phyloP scores from a whole-genome alignment of 2,329 filamentous ascomycete species.

The Epichloe amarillans region DNA sequence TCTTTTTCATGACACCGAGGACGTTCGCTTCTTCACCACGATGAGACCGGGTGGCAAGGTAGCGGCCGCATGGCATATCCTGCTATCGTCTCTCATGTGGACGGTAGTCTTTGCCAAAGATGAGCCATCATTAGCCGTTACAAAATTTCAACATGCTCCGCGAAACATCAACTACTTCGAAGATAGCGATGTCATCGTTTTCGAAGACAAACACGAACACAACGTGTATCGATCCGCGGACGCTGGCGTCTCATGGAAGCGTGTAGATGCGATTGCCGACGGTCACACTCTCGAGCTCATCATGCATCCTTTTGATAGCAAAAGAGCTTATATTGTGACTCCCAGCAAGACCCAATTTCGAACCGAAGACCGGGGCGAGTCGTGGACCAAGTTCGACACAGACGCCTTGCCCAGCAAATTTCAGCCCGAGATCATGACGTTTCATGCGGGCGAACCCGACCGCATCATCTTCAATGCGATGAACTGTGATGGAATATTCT shows the following conservation, averaged over 20 bases:
- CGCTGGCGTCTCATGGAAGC: constrained; percentile 66
- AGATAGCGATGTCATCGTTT: constrained; percentile 69
- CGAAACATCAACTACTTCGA: constrained; percentile 76
- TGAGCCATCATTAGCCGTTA: constrained; percentile 51
- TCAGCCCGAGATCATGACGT: constrained; percentile 44
- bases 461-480: constrained; percentile 76
- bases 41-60: constrained; percentile 42
- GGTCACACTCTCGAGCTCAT: constrained; percentile 49
- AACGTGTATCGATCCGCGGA: constrained; percentile 67
- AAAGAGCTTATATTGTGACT: constrained; percentile 71
- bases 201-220: constrained; percentile 50
- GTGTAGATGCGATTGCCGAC: constrained; percentile 49
- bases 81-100: constrained; percentile 36
- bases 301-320: constrained; percentile 66
- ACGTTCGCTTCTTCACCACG: constrained; percentile 24
- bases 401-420: constrained; percentile 42
- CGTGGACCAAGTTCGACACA: constrained; percentile 64
- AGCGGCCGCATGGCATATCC: constrained; percentile 32
- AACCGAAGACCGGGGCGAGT: constrained; percentile 70
- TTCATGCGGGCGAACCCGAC: constrained; percentile 72
- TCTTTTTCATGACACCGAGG: constrained; percentile 29
- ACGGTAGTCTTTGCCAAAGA: constrained; percentile 39
- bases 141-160: constrained; percentile 53
- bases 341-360: constrained; percentile 60
- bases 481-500: constrained; percentile 51